Evolutionary conservation across 106 monocot species (phyloP), one percentile per base, ranked within the genome.

Genomic region (Dendrobium catenatum): DNA sequence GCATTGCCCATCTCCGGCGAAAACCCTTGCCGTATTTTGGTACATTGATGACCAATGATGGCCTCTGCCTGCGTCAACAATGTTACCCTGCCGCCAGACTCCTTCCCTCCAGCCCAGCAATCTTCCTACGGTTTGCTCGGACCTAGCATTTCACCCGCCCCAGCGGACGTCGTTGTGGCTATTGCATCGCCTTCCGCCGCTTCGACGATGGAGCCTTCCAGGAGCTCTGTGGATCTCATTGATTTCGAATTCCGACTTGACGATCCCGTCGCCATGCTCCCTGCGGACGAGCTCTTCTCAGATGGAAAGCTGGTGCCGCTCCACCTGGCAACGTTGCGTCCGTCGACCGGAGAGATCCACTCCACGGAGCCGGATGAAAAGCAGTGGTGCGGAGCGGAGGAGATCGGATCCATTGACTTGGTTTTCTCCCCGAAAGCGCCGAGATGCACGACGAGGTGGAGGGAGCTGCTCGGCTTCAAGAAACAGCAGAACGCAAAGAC

Each of bases 251-350:
- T 94, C 86, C 80, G 82, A 0, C 86, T 93, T 13, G 84, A 88
- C 22, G 84, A 88, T 19, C 88, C 91, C 7, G 86, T 79, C 15
- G 55, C 80, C 19, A 94, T 94, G 94, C 88, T 94, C 55, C 80
- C 91, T 9, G 96, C 96, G 11, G 96, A 99, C 77, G 86, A 99
- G 87, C 93, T 99, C 37, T 93, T 99, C 81, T 86, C 90, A 46
- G 88, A 90, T 18, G 98, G 98, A 9, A 95, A 93, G 91, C 90
- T 99, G 16, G 84, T 99, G 5, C 93, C 98, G 11, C 89, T 99
- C 11, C 91, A 86, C 10, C 66, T 82, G 80, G 59, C 70, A 29
- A 48, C n/a, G 7, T 44, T n/a, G 18, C 51, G 16, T 22, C 48
- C 76, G 43, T 68, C 19, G 54, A 54, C 11, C 82, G 82, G 19